Conservation (phyloP, 2,329 filamentous ascomycete species). For the Neonectria ditissima region DNA sequence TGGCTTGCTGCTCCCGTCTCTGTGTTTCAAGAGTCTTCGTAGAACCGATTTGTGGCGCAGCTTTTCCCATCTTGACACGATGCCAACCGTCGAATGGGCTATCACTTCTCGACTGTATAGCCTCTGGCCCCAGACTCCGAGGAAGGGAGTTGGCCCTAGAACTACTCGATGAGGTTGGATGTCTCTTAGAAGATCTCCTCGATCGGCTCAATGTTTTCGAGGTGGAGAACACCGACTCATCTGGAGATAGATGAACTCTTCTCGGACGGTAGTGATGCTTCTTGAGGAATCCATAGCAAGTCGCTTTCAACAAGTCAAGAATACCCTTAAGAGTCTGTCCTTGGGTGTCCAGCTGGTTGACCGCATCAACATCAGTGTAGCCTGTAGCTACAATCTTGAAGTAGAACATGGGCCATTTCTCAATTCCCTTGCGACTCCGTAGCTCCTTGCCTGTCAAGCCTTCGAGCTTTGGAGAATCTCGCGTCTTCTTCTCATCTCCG, state of each 20-base stretch:
- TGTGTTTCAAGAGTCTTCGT: slow-evolving; percentile 8
- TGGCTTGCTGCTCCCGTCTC: slow-evolving; percentile 14
- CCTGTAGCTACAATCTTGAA: slow-evolving; percentile 69
- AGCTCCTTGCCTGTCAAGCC: slow-evolving; percentile 64
- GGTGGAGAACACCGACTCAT: slow-evolving; percentile 44
- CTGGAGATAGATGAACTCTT: slow-evolving; percentile 38
- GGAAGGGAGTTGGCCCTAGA: slow-evolving; percentile 31
- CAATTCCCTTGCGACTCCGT: slow-evolving; percentile 69
- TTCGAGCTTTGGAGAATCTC: slow-evolving; percentile 53
- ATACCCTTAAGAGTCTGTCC: slow-evolving; percentile 61
- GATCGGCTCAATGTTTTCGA: slow-evolving; percentile 33
- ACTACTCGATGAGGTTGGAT: slow-evolving; percentile 19
- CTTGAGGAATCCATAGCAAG: slow-evolving; percentile 80
- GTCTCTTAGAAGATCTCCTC: slow-evolving; percentile 32
- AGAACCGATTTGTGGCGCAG: slow-evolving; percentile 15
- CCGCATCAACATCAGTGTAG: slow-evolving; percentile 49
- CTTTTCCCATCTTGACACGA: slow-evolving; percentile 49
- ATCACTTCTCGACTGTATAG: slow-evolving; percentile 9
- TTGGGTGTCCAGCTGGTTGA: slow-evolving; percentile 57
- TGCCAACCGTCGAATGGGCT: slow-evolving; percentile 54
- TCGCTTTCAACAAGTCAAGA: slow-evolving; percentile 73
- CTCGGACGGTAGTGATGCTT: slow-evolving; percentile 76
- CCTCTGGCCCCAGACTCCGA: slow-evolving; percentile 16
- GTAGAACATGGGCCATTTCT: slow-evolving; percentile 91
- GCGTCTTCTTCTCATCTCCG: slow-evolving; percentile 53